Conservation (phyloP, 177 flowering plant species). For the Vitis hybrid region DNA sequence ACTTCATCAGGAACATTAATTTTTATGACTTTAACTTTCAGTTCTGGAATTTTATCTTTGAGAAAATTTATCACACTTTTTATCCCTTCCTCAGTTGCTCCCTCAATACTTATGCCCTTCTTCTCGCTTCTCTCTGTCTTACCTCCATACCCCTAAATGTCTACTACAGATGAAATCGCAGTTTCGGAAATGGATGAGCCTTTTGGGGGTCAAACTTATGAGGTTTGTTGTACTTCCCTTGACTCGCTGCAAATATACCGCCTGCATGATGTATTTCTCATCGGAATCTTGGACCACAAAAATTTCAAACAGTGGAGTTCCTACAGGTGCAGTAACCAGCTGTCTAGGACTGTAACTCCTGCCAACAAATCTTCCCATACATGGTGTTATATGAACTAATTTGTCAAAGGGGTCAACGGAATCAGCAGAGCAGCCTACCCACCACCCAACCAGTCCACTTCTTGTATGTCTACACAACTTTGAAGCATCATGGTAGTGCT, state of each 20-base stretch:
- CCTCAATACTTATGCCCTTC: slow-evolving; percentile 59
- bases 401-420: slow-evolving; percentile 84
- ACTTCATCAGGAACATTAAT: slow-evolving; percentile 52
- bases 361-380: slow-evolving; percentile 84
- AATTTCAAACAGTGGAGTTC: too few relatives aligned
- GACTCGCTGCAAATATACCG: slow-evolving; percentile 64
- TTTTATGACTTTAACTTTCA: slow-evolving; percentile 79
- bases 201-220: slow-evolving; percentile 26
- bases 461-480: slow-evolving; percentile 67
- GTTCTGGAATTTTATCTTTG: slow-evolving; percentile 79
- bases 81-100: slow-evolving; percentile 76
- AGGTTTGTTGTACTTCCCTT: slow-evolving; percentile 40
- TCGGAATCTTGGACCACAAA: too few relatives aligned
- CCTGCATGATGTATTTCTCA: slow-evolving; percentile 33
- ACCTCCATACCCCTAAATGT: slow-evolving; percentile 35
- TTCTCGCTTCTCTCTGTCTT: slow-evolving; percentile 47
- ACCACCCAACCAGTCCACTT: slow-evolving; percentile 98
- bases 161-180: slow-evolving; percentile 43
- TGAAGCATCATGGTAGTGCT: slow-evolving; percentile 91
- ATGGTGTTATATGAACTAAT: slow-evolving; percentile 75
- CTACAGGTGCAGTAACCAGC: too few relatives aligned
- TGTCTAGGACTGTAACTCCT: slow-evolving; percentile 88
- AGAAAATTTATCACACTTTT: slow-evolving; percentile 76
- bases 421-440: slow-evolving; percentile 84
- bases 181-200: slow-evolving; percentile 32